phyloP scores from a whole-genome alignment of 257 asterid genomes.

The Leonotis leonurus region DNA sequence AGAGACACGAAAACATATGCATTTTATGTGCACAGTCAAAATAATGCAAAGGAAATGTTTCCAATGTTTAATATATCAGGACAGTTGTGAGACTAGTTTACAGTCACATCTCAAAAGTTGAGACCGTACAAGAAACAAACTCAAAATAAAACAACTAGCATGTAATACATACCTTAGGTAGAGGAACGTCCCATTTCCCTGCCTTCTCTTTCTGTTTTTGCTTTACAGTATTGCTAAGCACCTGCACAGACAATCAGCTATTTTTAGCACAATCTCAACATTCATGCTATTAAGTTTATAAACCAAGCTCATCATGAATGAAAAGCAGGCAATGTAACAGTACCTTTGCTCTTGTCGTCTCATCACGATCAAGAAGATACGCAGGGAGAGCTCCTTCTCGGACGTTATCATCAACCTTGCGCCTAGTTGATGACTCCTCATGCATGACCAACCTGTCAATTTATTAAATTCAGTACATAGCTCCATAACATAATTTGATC shows the following conservation, averaged over 20 bases:
- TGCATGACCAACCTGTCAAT: conserved; percentile 74
- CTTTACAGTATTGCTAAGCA: conserved; percentile 87
- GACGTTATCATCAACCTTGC: conserved; percentile 87
- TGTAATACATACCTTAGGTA: conserved; percentile 69
- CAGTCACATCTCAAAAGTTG: not conserved
- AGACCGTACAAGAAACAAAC: not conserved
- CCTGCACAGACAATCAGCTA: conserved; percentile 33
- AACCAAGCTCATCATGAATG: not conserved
- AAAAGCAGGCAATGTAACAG: not conserved
- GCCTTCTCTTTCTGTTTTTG: conserved; percentile 97
- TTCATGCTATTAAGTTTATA: not conserved
- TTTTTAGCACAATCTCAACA: not conserved
- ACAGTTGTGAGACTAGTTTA: not conserved
- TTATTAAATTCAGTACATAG: not conserved
- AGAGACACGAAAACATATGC: too few species aligned
- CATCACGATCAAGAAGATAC: conserved; percentile 94
- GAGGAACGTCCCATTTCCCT: conserved; percentile 98
- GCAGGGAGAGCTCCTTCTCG: conserved; percentile 92
- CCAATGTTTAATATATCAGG: not conserved
- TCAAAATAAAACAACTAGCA: not conserved
- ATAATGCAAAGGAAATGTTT: not conserved
- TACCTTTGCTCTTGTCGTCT: conserved; percentile 87
- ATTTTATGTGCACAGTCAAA: too few species aligned
- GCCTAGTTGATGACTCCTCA: conserved; percentile 72
- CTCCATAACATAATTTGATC: not conserved